Evolutionary conservation across 2,329 filamentous ascomycete genomes (phyloP).

Genomic region (Thielaviopsis euricoi): DNA sequence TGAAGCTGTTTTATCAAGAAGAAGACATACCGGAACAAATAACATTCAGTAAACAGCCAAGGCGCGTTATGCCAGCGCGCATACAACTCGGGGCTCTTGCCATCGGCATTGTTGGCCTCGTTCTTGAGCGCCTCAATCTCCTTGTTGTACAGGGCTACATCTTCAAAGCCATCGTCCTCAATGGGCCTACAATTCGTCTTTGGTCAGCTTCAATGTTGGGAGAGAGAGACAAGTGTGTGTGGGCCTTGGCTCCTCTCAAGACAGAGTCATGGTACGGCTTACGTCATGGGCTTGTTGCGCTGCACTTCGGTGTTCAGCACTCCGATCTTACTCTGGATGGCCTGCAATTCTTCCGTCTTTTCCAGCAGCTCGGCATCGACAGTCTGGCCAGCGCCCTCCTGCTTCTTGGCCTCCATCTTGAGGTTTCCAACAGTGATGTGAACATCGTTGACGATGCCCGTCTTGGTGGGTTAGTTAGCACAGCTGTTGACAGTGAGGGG

Average conservation of each 20-base stretch:
- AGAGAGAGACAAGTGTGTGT: no score
- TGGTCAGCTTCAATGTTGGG: no score
- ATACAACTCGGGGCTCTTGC: slow-evolving; percentile 25
- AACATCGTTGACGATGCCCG: slow-evolving; percentile 85
- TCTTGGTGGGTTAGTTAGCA: slow-evolving; percentile 36
- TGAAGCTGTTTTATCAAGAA: not conserved
- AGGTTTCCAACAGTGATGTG: slow-evolving; percentile 52
- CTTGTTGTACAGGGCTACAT: slow-evolving; percentile 69
- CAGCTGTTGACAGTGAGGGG: no score
- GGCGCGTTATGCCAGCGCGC: slow-evolving; percentile 63
- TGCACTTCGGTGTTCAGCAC: slow-evolving; percentile 88
- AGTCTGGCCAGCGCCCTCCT: not conserved
- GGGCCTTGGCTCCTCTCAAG: no score
- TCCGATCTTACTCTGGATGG: slow-evolving; percentile 70
- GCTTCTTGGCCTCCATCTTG: slow-evolving; percentile 43
- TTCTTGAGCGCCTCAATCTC: slow-evolving; percentile 57
- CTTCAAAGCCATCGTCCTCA: slow-evolving; percentile 56
- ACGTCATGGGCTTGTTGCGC: slow-evolving; percentile 70
- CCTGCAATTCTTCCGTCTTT: slow-evolving; percentile 4
- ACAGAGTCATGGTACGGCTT: slow-evolving; percentile 21
- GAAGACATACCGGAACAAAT: slow-evolving; percentile 55
- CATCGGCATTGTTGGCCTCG: slow-evolving; percentile 8
- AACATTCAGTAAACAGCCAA: slow-evolving; percentile 90
- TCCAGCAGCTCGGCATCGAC: not conserved
- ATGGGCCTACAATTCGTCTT: no score